phyloP scores from a whole-genome alignment of 2,329 filamentous ascomycete genomes.

The Xylariaceae sp. region DNA sequence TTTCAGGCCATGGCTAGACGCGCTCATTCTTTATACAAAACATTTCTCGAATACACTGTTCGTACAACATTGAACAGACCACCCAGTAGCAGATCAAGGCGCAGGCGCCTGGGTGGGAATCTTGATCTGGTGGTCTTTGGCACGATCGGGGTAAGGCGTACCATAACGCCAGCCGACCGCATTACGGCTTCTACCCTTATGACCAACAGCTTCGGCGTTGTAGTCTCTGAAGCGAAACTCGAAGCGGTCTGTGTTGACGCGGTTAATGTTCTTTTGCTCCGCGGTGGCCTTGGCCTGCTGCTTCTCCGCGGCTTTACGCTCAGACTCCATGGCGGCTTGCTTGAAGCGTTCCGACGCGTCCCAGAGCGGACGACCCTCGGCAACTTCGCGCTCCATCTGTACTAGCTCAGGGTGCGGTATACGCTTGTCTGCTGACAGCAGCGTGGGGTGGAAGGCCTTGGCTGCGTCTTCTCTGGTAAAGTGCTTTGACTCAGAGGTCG shows the following conservation, averaged over 20 bases:
- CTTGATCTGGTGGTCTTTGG: conserved; percentile 59
- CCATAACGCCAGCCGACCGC: conserved; percentile 63
- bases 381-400: conserved; percentile 47
- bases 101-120: conserved; percentile 59
- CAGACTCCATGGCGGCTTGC: conserved; percentile 35
- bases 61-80: conserved; percentile 16
- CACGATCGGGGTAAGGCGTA: conserved; percentile 58
- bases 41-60: conserved; percentile 20
- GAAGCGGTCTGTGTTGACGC: conserved; percentile 49
- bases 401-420: conserved; percentile 62
- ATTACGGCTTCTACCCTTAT: conserved; percentile 45
- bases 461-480: conserved; percentile 65
- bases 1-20: conserved; percentile 7
- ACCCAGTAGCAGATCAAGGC: conserved; percentile 27
- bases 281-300: conserved; percentile 31
- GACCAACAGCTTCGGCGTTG: conserved; percentile 54
- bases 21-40: conserved; percentile 3
- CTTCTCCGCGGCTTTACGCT: conserved; percentile 39
- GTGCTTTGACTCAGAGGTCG: conserved; percentile 58
- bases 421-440: conserved; percentile 58
- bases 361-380: conserved; percentile 32
- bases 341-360: conserved; percentile 41
- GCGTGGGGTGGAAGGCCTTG: conserved; percentile 56
- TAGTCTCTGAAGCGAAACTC: conserved; percentile 61
- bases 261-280: conserved; percentile 38